These are phyloP conservation scores for Pinus taeda DNA, from an alignment of 75 land plant species.

Conservation along the genomic window DNA sequence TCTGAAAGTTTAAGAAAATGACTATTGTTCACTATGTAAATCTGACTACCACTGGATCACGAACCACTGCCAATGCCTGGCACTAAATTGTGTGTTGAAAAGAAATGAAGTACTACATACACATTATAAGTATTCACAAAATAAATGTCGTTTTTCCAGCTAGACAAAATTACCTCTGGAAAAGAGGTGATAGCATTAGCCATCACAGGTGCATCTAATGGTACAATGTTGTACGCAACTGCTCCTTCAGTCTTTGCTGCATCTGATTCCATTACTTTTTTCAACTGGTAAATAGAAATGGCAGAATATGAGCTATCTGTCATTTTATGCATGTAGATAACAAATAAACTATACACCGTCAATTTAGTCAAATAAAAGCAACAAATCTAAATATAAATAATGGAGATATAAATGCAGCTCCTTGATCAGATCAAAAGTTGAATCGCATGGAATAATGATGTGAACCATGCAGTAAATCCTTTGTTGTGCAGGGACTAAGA, in stretches of 20 bases:
- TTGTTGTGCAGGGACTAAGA: neutral
- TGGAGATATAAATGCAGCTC: neutral
- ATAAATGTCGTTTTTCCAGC: neutral
- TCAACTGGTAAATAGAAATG: slow-evolving; percentile 48
- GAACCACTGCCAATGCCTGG: too few species aligned
- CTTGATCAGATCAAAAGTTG: neutral
- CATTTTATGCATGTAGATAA: neutral
- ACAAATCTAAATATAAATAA: neutral
- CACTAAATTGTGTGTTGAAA: too few species aligned
- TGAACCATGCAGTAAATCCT: neutral
- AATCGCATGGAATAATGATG: neutral
- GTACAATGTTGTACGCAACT: slow-evolving; percentile 83
- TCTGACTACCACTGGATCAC: too few species aligned
- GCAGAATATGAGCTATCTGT: neutral
- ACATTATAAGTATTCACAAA: slow-evolving; percentile 8
- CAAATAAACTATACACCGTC: neutral
- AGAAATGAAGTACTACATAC: neutral
- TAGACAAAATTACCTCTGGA: slow-evolving; percentile 62
- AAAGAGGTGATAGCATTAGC: slow-evolving; percentile 65
- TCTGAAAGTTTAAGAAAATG: too few species aligned
- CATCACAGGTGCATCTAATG: slow-evolving; percentile 77
- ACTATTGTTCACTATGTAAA: too few species aligned
- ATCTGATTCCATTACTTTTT: slow-evolving; percentile 76
- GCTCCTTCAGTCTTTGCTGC: slow-evolving; percentile 83
- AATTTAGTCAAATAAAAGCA: neutral